phyloP scores from a whole-genome alignment of 2,329 filamentous ascomycete species.

The Monosporascus ibericus region DNA sequence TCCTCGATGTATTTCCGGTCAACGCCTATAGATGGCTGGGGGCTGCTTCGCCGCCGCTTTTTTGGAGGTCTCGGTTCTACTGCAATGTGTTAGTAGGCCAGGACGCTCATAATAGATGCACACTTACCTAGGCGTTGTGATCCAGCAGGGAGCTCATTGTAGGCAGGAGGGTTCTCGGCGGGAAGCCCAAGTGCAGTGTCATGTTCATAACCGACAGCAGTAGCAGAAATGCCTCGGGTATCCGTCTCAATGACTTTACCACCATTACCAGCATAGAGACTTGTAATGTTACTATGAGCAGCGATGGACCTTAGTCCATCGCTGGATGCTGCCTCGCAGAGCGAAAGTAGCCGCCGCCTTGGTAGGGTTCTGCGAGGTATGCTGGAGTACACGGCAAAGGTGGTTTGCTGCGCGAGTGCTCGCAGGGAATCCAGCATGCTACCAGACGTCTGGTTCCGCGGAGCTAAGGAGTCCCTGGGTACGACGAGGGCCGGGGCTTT shows the following conservation, averaged over 20 bases:
- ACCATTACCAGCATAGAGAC: slow-evolving; percentile 10
- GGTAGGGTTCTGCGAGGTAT: slow-evolving; percentile 7
- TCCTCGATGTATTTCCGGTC: slow-evolving; percentile 12
- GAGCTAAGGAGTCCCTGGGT: slow-evolving; percentile 7
- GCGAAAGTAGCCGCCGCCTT: slow-evolving; percentile 6
- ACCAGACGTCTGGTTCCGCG: slow-evolving; percentile 10
- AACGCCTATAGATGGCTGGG: slow-evolving; percentile 2
- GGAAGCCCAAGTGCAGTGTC: slow-evolving; percentile 4
- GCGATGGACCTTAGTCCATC: slow-evolving; percentile 7
- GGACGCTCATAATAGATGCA: not conserved
- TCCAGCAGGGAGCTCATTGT: slow-evolving; percentile 7
- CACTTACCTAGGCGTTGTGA: slow-evolving; percentile 7
- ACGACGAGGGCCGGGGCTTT: slow-evolving; percentile 8
- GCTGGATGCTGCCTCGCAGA: slow-evolving; percentile 9
- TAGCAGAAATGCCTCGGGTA: not conserved
- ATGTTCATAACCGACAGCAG: not conserved
- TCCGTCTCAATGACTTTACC: slow-evolving; percentile 8
- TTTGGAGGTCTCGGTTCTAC: not conserved
- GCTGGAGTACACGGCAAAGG: slow-evolving; percentile 8
- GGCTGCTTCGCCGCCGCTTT: slow-evolving; percentile 6
- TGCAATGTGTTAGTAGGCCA: not conserved
- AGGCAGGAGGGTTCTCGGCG: slow-evolving; percentile 9
- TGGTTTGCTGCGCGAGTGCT: slow-evolving; percentile 6
- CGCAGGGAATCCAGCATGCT: slow-evolving; percentile 9
- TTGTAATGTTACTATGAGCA: slow-evolving; percentile 5